Base-by-base conservation (phyloP, 2,329 filamentous ascomycete species). In the Colletotrichum godetiae region DNA sequence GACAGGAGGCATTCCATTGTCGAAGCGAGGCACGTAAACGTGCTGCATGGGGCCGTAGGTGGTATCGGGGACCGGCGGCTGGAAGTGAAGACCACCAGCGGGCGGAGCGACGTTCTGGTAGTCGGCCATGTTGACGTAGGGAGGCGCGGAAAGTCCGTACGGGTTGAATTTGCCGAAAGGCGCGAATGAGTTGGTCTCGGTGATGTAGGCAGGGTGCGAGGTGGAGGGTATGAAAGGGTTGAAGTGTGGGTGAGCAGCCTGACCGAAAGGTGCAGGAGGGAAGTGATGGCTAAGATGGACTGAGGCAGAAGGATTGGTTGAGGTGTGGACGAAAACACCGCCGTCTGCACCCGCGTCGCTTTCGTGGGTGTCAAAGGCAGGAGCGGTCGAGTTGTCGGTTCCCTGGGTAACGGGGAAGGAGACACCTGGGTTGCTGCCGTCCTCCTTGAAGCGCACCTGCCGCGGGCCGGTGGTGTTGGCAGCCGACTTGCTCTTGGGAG, bases 11-110 rank as follows among this genome's bases (percentile, higher is more conserved):
- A 78, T 63, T 33, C 78, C 79, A 56, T 77, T 79, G 76, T 90
- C 89, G 76, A 83, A 84, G 56, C 88, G 88, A 74, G 90, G 89
- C 65, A 88, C 81, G 76, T 90, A 91, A 24, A 85, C 84, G 75
- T 92, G 89, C 33, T 84, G 78, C 70, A 88, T 88, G 2, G 88
- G 86, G 4, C 90, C 90, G 78, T 86, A 84, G 56, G 86, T 87
- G 19, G 89, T 90, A 76, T 90, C 88, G 4, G 89, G 88, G 19
- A 90, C 88, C 33, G 88, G 89, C 1, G 90, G 90, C 77, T 91
- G 88, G 77, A 88, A 91, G 78, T 89, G 86, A 62, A 88, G 78
- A 67, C 86, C 87, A 60, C 78, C 78, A 35, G 82, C 79, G 55
- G 84, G 82, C 75, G 83, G 86, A n/a, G 76, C 78, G n/a, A 81